phyloP scores from a whole-genome alignment of 148 eudicot species.

The Rhododendron ferrugineum region DNA sequence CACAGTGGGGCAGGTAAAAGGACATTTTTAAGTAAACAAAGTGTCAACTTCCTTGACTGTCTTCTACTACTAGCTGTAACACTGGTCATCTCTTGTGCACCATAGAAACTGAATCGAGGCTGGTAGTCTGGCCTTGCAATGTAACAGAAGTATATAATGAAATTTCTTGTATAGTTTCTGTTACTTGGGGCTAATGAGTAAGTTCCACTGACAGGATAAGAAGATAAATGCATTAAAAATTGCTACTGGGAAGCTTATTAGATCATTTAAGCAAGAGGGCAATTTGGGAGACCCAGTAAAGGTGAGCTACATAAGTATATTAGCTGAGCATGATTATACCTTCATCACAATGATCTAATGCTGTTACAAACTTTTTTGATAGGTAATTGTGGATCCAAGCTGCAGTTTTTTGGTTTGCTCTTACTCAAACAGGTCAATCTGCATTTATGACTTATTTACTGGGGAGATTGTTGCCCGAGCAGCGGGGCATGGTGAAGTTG shows the following conservation, averaged over 20 bases:
- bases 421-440: slow-evolving; percentile 42
- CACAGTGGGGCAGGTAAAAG: slow-evolving; percentile 43
- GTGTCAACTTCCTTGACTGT: neutral
- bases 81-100: neutral
- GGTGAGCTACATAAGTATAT: slow-evolving; percentile 22
- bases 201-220: slow-evolving; percentile 37
- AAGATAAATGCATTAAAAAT: slow-evolving; percentile 36
- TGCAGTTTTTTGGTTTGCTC: slow-evolving; percentile 54
- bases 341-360: slow-evolving; percentile 16
- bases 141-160: neutral
- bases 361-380: slow-evolving; percentile 10
- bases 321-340: neutral
- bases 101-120: neutral
- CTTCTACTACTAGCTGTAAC: neutral
- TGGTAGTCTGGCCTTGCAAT: neutral
- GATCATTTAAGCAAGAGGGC: slow-evolving; percentile 36
- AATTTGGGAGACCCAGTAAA: slow-evolving; percentile 44
- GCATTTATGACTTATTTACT: slow-evolving; percentile 39
- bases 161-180: neutral
- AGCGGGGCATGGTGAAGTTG: slow-evolving; percentile 44
- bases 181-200: slow-evolving; percentile 11
- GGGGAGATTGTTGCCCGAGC: slow-evolving; percentile 56
- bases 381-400: slow-evolving; percentile 52
- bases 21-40: neutral
- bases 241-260: slow-evolving; percentile 36